Evolutionary conservation across 108 stramenopile species (phyloP).

Genomic region (Nitzschia sp.): DNA sequence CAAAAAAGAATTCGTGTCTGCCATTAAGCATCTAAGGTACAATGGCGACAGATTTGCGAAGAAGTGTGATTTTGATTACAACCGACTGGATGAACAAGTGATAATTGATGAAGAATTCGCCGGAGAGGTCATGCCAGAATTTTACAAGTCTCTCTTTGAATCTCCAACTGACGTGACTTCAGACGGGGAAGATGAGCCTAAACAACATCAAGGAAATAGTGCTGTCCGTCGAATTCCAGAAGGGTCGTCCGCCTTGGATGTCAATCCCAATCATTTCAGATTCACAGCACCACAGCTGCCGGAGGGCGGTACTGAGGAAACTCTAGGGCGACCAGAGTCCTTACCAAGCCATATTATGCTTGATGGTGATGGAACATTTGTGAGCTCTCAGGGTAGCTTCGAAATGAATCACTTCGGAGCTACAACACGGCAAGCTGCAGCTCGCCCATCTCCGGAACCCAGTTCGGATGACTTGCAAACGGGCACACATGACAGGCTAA

Average conservation of each 20-base stretch:
- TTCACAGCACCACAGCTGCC: neutral
- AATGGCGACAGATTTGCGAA: constrained; percentile 26
- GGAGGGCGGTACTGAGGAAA: neutral
- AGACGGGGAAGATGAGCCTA: neutral
- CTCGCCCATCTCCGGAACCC: neutral
- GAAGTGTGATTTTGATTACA: constrained; percentile 29
- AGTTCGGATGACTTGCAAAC: neutral
- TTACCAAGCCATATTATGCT: constrained; percentile 17
- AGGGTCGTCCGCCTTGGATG: neutral
- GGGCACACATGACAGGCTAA: neutral
- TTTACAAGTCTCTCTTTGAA: constrained; percentile 25
- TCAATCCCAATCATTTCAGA: neutral
- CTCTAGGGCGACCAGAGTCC: neutral
- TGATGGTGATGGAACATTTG: neutral
- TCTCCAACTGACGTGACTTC: neutral
- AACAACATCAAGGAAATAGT: neutral
- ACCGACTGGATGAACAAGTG: constrained; percentile 26
- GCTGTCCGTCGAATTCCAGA: neutral
- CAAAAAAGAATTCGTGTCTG: constrained; percentile 16
- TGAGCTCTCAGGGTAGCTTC: constrained; percentile 14
- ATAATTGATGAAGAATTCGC: constrained; percentile 15
- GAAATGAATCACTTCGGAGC: neutral
- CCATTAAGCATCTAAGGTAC: constrained; percentile 15
- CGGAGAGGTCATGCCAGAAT: constrained; percentile 13
- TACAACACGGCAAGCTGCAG: neutral